phyloP scores from a whole-genome alignment of 1,284 basidiomycete genomes.

The Xerocomus minutiporus region DNA sequence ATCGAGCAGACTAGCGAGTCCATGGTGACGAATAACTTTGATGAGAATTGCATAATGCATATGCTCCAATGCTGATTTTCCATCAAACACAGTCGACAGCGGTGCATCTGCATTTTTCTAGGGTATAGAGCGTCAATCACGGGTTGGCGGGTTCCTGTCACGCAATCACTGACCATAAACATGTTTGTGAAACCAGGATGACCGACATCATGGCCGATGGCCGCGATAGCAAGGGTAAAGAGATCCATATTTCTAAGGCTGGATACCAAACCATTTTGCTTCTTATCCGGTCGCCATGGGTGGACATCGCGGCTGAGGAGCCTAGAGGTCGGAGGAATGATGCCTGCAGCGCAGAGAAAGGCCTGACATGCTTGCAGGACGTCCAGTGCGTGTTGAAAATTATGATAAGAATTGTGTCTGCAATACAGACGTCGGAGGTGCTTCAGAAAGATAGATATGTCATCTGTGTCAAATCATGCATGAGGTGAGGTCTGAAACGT shows the following conservation, averaged over 20 bases:
- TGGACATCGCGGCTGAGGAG: conserved; percentile 40
- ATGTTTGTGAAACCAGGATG: conserved; percentile 90
- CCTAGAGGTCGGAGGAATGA: conserved; percentile 67
- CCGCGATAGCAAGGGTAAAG: conserved; percentile 80
- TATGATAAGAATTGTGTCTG: conserved; percentile 89
- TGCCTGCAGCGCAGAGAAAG: conserved; percentile 72
- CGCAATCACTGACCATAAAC: conserved; percentile 71
- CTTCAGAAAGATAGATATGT: conserved; percentile 71
- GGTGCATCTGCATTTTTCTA: conserved; percentile 92
- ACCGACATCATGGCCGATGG: conserved; percentile 93
- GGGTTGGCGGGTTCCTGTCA: not conserved
- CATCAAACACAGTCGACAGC: conserved; percentile 81
- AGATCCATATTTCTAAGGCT: conserved; percentile 65
- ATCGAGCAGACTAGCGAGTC: conserved; percentile 64
- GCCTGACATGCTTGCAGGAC: conserved; percentile 89
- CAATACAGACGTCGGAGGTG: conserved; percentile 86
- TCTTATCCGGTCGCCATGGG: conserved; percentile 49
- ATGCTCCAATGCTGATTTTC: conserved; percentile 86
- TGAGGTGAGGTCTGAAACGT: conserved; percentile 21
- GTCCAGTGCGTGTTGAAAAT: conserved; percentile 92
- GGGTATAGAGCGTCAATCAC: conserved; percentile 9
- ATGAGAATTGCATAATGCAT: conserved; percentile 87
- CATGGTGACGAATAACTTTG: conserved; percentile 77
- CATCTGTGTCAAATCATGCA: conserved; percentile 41
- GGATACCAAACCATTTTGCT: conserved; percentile 44